Percentiles rank a stretch among this genome's conserved stretches.
Evolutionary conservation across 768 basidiomycete genomes (phyloP).

Genomic region (Suillus brevipes): DNA sequence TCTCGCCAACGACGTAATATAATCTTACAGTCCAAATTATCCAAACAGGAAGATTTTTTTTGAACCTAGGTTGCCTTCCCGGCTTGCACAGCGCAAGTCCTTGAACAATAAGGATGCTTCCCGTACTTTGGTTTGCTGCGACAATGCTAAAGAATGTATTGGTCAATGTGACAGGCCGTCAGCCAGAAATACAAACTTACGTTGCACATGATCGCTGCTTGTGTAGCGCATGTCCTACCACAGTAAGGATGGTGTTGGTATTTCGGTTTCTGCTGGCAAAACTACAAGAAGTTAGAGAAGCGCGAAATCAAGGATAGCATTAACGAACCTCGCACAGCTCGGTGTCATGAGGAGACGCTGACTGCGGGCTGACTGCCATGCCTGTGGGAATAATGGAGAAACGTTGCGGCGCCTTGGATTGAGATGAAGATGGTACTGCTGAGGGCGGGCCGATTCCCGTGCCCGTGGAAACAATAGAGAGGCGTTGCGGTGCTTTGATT

Average conservation of each 20-base stretch:
- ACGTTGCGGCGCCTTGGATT: slow-evolving; percentile 1
- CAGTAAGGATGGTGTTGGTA: slow-evolving; percentile 61
- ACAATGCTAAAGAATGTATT: slow-evolving; percentile 23
- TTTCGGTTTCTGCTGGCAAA: slow-evolving; percentile 60
- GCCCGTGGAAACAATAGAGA: slow-evolving; percentile 11
- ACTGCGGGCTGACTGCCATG: slow-evolving; percentile 6
- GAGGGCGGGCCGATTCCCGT: background rate
- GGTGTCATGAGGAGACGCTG: slow-evolving; percentile 8
- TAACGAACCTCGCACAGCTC: slow-evolving; percentile 32
- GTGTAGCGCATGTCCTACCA: slow-evolving; percentile 60
- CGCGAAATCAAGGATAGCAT: background rate
- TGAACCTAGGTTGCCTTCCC: slow-evolving; percentile 4
- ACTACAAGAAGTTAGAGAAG: slow-evolving; percentile 32
- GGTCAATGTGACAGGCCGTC: slow-evolving; percentile 9
- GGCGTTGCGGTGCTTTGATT: slow-evolving; percentile 1
- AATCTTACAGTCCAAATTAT: background rate
- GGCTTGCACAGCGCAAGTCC: slow-evolving; percentile 27
- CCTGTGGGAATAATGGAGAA: slow-evolving; percentile 9
- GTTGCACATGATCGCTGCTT: slow-evolving; percentile 38
- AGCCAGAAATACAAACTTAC: slow-evolving; percentile 18
- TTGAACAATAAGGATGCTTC: slow-evolving; percentile 36
- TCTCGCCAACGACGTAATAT: background rate
- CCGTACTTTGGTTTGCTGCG: slow-evolving; percentile 33
- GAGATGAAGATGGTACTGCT: background rate
- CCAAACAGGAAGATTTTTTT: background rate